Evolutionary conservation across 768 basidiomycete species (phyloP), one percentile per base, ranked within the genome.

Genomic region (Russula earlei): DNA sequence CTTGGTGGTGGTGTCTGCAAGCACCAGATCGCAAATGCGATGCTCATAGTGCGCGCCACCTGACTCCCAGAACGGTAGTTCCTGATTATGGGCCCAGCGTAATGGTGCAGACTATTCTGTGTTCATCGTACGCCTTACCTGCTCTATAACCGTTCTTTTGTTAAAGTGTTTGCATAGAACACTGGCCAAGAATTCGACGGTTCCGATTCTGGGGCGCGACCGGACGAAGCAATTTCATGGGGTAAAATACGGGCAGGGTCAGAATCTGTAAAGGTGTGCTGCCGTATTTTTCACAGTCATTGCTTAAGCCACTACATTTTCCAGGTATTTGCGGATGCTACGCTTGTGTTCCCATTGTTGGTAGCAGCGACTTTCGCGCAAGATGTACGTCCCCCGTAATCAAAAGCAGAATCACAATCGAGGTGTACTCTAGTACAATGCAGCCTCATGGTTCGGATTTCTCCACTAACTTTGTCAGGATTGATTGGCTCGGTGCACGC

Each of bases 151-250:
- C 33, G 5, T 22, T 50, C 31, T 7, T 29, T 17, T 55, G 29
- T 42, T 54, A 15, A 19, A 17, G 45, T 34, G 7, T 14, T 41
- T 25, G 58, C 20, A 1, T 60, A 91, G 89, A 99, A 98, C 66
- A 99, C 96, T 2, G 96, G 95, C 0, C 93, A 99, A 74, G 96
- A 99, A 74, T 99, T 96, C 62, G 96, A 99, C 68, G 96, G 96
- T 2, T 97, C 93, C 8, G 95, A 98, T 69, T 94, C 94, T 5
- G 95, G 95, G 17, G 94, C 96, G 31, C 77, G 91, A 56, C 96
- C 96, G 9, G 96, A 99, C 64, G 96, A 99, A 71, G 96, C 96
- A 1, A 83, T 99, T 24, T 93, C 90, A 3, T 99, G 96, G 96
- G 96, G 96, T 1, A 99, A 99, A 74, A 97, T 98, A 60, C 81